Percentiles rank a stretch among this genome's conserved stretches.
These are phyloP conservation scores for Triticum dicoccoides DNA, from an alignment of 176 grass and related monocot species.

Conservation along the genomic window DNA sequence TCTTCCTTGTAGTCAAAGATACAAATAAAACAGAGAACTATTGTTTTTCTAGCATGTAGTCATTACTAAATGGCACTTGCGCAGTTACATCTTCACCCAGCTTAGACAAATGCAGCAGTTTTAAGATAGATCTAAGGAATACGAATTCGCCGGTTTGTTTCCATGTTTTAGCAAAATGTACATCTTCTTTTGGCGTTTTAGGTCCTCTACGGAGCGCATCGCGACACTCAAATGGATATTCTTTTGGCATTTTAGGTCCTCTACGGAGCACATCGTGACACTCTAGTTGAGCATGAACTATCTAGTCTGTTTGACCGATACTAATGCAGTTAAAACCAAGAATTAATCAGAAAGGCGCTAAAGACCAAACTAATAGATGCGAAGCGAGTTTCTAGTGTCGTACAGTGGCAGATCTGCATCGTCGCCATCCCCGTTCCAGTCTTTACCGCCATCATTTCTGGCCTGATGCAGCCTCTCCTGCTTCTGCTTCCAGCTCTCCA, in stretches of 20 bases:
- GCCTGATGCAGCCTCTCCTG: conserved; percentile 64
- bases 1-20: background rate
- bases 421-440: conserved; percentile 57
- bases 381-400: conserved; percentile 13
- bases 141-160: background rate
- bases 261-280: background rate
- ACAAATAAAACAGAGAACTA: background rate
- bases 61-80: background rate
- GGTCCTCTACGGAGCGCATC: background rate
- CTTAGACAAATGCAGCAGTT: background rate
- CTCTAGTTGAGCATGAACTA: background rate
- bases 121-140: background rate
- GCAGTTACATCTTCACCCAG: background rate
- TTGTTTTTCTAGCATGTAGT: background rate
- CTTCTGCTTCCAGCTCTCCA: conserved; percentile 92
- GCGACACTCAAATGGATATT: background rate
- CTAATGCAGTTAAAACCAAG: background rate
- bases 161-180: background rate
- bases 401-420: conserved; percentile 84
- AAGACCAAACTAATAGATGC: background rate
- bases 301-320: background rate
- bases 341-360: background rate
- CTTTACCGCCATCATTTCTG: conserved; percentile 55
- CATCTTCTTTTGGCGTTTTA: background rate
- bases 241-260: background rate